Base-by-base conservation (phyloP, 306 rosid genomes). In the Prunus mongolica region DNA sequence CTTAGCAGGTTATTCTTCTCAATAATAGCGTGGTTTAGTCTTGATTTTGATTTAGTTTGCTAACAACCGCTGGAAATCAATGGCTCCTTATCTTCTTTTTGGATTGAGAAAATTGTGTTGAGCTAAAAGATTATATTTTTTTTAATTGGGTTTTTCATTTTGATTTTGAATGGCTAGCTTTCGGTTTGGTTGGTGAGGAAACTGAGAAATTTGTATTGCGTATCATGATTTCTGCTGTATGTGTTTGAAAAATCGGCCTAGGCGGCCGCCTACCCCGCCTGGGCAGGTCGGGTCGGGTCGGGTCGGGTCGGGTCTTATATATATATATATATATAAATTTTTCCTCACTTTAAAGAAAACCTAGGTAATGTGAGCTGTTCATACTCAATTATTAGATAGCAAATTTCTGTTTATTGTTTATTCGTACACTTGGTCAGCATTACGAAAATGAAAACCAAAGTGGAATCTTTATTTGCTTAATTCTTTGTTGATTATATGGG, bases 1-100 rank as follows among this genome's bases (percentile, higher is more conserved):
- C 78, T 78, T 69, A 20, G 58, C 32, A 61, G 83, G 78, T 81
- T 30, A 65, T 19, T 56, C 51, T 56, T 78, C 64, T 78, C 65
- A 28, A 22, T 13, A 66, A 77, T 79, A 11, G 15, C 14, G 25
- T 25, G 18, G 27, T 14, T 67, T 49, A 14, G 15, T 72, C 30
- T 70, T 65, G 9, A 55, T 54, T 64, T 32, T 25, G 24, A 30
- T 60, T 73, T 67, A 38, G 8, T 47, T 65, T 34, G 41, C 8
- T 34, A 34, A 34, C 41, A 5, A 34, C 41, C 41, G 1, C 41
- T 34, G 41, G 41, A 34, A 34, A 34, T 34, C 41, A 34, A 6
- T 6, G 8, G 41, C 8, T 34, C 41, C 41, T 34, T 34, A 34
- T 34, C 41, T 34, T 34, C 41, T 34, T 34, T 34, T 34, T 34